A percentile compares a stretch with the other conserved stretches of the same genome.
Evolutionary conservation across 23 red algal genomes (phyloP).

Genomic region (Agarophyton chilense): DNA sequence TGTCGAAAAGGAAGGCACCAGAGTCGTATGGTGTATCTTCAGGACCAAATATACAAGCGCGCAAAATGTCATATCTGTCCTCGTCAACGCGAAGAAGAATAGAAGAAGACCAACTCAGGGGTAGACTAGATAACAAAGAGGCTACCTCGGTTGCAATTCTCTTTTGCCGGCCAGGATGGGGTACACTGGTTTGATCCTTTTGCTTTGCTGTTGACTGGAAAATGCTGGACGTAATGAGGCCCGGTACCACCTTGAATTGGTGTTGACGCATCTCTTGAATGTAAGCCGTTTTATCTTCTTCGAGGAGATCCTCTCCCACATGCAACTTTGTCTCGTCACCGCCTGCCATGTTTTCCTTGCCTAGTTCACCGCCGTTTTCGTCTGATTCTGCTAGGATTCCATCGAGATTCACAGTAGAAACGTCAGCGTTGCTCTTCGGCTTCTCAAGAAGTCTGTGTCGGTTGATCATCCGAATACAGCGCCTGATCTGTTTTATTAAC

Average conservation of each 20-base stretch:
- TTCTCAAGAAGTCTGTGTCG: conserved; percentile 41
- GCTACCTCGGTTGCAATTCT: conserved; percentile 72
- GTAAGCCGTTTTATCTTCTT: conserved; percentile 54
- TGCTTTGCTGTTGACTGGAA: conserved; percentile 38
- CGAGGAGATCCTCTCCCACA: conserved; percentile 3
- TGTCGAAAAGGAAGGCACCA: conserved; percentile 80
- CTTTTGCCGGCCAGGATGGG: conserved; percentile 11
- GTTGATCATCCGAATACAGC: conserved; percentile 68
- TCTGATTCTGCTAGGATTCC: not conserved
- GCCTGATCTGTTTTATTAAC: conserved; percentile 62
- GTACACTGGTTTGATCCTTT: not conserved
- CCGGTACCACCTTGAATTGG: conserved; percentile 67
- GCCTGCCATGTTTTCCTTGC: not conserved
- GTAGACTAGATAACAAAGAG: conserved; percentile 61
- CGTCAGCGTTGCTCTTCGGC: not conserved
- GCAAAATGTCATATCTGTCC: conserved; percentile 73
- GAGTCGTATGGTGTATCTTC: conserved; percentile 85
- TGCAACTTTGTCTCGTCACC: not conserved
- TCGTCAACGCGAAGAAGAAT: conserved; percentile 76
- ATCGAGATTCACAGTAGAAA: conserved; percentile 29
- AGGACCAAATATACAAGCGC: conserved; percentile 69
- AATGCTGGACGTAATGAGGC: conserved; percentile 18
- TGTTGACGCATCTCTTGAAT: conserved; percentile 53
- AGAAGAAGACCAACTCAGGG: conserved; percentile 55
- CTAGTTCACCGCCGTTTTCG: not conserved